These are phyloP conservation scores for Massarina eburnea DNA, from an alignment of 2,329 filamentous ascomycete species.

Conservation along the genomic window DNA sequence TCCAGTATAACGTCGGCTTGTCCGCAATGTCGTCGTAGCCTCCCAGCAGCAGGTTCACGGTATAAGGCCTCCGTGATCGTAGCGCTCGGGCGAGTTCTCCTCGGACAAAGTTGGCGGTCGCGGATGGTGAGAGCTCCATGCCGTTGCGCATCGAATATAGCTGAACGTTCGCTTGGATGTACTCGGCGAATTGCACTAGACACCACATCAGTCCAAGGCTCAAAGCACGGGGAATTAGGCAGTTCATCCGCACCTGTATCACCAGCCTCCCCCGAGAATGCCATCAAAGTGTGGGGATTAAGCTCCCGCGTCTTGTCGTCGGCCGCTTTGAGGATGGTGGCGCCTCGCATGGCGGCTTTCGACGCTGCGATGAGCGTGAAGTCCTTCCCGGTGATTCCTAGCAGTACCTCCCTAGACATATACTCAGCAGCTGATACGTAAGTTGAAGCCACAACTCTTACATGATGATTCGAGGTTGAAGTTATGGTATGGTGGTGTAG, in stretches of 20 bases:
- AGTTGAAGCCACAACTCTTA: constrained; percentile 16
- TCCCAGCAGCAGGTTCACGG: constrained; percentile 92
- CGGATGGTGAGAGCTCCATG: constrained; percentile 84
- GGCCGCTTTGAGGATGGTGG: constrained; percentile 88
- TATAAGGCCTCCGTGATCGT: constrained; percentile 91
- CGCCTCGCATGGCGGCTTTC: constrained; percentile 97
- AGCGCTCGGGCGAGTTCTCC: constrained; percentile 89
- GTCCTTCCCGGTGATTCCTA: constrained; percentile 98
- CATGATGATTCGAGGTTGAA: constrained; percentile 30
- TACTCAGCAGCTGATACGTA: constrained; percentile 15
- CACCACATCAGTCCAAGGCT: constrained; percentile 7
- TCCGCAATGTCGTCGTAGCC: constrained; percentile 90
- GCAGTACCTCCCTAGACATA: constrained; percentile 83
- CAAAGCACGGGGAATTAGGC: not conserved
- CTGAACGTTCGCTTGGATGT: constrained; percentile 97
- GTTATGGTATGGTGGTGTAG: constrained; percentile 9
- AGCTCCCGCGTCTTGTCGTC: constrained; percentile 95
- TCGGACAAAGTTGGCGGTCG: constrained; percentile 89
- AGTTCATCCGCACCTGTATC: constrained; percentile 70
- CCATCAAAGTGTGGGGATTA: constrained; percentile 93
- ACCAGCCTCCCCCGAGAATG: constrained; percentile 92
- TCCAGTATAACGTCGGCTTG: constrained; percentile 92
- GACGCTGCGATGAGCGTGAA: constrained; percentile 97
- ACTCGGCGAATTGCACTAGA: constrained; percentile 96
- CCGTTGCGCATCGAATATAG: constrained; percentile 99